Percentiles rank a stretch among this genome's conserved stretches.
Conservation (phyloP, 257 asterid genomes). For the Solanum raphanifolium region DNA sequence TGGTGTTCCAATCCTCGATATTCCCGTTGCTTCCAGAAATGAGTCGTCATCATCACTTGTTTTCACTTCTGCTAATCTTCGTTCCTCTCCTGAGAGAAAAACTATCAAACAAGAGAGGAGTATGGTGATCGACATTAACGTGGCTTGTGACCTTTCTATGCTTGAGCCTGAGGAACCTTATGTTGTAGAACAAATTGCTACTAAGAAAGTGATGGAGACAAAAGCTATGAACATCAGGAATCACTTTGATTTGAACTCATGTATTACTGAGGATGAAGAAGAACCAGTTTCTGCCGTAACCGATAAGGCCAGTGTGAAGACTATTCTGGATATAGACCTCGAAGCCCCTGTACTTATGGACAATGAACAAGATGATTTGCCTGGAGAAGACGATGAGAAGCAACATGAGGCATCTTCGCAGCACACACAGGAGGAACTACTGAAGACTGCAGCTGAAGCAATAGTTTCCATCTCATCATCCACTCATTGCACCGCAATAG, state of each 20-base stretch:
- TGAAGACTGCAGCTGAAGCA: slow-evolving; percentile 56
- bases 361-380: slow-evolving; percentile 27
- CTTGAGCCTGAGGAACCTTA: slow-evolving; percentile 32
- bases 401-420: slow-evolving; percentile 12
- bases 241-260: slow-evolving; percentile 68
- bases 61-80: slow-evolving; percentile 20
- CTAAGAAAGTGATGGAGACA: slow-evolving; percentile 19
- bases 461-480: slow-evolving; percentile 52
- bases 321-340: slow-evolving; percentile 47
- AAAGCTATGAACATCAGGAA: slow-evolving; percentile 19
- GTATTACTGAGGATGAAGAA: slow-evolving; percentile 57
- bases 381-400: slow-evolving; percentile 10
- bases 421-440: slow-evolving; percentile 35
- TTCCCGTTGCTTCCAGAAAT: slow-evolving; percentile 9
- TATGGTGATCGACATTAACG: slow-evolving; percentile 62
- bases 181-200: slow-evolving; percentile 20
- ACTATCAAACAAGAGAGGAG: slow-evolving; percentile 15
- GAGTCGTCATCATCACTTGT: slow-evolving; percentile 24
- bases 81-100: slow-evolving; percentile 16
- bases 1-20: slow-evolving; percentile 65
- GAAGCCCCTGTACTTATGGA: slow-evolving; percentile 55
- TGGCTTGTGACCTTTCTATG: slow-evolving; percentile 37
- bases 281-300: slow-evolving; percentile 34
- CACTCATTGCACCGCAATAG: slow-evolving; percentile 10
- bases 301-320: slow-evolving; percentile 16